These are phyloP conservation scores for Phyllostachys edulis DNA, from an alignment of 176 grass and related monocot species.

Conservation along the genomic window DNA sequence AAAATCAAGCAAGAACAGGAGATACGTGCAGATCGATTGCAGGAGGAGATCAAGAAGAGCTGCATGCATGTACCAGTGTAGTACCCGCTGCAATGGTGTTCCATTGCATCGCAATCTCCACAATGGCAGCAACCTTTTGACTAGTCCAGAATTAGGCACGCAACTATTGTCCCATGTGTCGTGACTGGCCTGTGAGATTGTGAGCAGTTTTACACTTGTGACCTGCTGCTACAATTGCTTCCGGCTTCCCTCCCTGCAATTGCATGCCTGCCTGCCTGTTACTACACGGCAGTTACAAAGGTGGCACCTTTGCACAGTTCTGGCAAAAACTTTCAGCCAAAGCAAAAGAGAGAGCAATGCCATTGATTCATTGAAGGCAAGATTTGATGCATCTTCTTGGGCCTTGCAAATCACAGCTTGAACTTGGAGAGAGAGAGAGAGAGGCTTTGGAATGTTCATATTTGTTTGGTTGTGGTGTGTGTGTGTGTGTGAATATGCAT, in stretches of 20 bases:
- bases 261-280: background rate
- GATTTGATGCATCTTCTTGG: background rate
- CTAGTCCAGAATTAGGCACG: constrained; percentile 39
- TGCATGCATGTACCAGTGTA: background rate
- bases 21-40: background rate
- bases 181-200: background rate
- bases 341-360: background rate
- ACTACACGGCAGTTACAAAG: constrained; percentile 31
- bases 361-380: background rate
- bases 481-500: background rate
- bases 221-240: constrained; percentile 16
- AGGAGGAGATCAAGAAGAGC: background rate
- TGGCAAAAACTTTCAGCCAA: constrained; percentile 19
- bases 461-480: constrained; percentile 38
- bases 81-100: background rate
- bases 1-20: background rate
- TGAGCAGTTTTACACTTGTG: background rate
- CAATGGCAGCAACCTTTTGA: constrained; percentile 27
- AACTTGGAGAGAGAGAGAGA: background rate
- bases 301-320: constrained; percentile 30
- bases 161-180: constrained; percentile 23
- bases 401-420: background rate
- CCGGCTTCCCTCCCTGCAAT: constrained; percentile 25
- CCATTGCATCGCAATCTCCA: background rate
- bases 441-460: constrained; percentile 39